Evolutionary conservation across 192 early-diverging fungal genomes (phyloP).

Genomic region (Coemansia sp.): DNA sequence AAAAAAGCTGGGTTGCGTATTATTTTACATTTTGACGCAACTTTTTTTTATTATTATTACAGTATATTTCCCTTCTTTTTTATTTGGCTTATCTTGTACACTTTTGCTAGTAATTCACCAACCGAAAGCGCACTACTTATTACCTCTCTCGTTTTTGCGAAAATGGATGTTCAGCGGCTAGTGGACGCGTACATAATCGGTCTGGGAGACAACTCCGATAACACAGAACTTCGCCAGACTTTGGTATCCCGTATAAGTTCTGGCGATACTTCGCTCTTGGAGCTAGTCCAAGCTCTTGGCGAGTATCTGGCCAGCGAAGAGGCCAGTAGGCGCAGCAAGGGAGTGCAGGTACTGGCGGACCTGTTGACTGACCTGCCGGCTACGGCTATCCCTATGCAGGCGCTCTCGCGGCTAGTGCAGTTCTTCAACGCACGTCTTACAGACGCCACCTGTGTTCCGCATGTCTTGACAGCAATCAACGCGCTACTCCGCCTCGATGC

Average conservation of each 20-base stretch:
- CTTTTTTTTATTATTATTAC: neutral
- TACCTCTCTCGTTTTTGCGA: too few species aligned
- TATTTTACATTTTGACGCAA: neutral
- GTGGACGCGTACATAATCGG: conserved; percentile 52
- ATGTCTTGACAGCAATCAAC: conserved; percentile 59
- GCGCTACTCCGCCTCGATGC: conserved; percentile 59
- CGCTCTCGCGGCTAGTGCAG: conserved; percentile 57
- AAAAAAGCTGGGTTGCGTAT: neutral
- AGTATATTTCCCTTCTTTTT: neutral
- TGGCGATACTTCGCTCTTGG: conserved; percentile 62
- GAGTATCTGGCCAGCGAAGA: conserved; percentile 76
- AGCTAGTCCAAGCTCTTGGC: conserved; percentile 77
- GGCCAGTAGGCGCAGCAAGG: conserved; percentile 81
- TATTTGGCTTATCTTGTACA: too few species aligned
- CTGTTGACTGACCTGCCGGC: conserved; percentile 52
- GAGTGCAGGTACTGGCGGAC: conserved; percentile 63
- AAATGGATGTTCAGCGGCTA: conserved; percentile 44
- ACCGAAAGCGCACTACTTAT: too few species aligned
- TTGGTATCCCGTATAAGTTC: conserved; percentile 28
- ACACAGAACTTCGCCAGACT: conserved; percentile 24
- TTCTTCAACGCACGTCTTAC: conserved; percentile 72
- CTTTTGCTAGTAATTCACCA: too few species aligned
- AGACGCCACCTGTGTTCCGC: conserved; percentile 69
- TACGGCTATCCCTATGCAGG: conserved; percentile 29
- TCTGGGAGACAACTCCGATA: conserved; percentile 40